These are phyloP conservation scores for Hortaea werneckii DNA, from an alignment of 2,329 filamentous ascomycete species.

Conservation along the genomic window DNA sequence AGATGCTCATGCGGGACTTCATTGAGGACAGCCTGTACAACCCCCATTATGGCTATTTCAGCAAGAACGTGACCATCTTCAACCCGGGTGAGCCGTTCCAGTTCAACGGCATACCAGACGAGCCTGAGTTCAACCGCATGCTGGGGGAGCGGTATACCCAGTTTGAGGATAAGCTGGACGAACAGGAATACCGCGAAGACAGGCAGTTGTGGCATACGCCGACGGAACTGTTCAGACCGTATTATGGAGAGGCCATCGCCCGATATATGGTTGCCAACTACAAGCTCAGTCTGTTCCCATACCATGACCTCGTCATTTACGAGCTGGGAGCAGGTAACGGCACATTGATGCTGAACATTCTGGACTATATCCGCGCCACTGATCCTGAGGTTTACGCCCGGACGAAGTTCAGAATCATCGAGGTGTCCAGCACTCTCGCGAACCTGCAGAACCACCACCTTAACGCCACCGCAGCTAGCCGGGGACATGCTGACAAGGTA, in stretches of 20 bases:
- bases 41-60: constrained; percentile 23
- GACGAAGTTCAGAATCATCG: constrained; percentile 90
- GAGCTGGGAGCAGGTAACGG: constrained; percentile 97
- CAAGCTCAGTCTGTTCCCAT: constrained; percentile 84
- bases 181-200: constrained; percentile 57
- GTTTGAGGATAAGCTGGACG: constrained; percentile 83
- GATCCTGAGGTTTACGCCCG: constrained; percentile 89
- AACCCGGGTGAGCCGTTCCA: constrained; percentile 83
- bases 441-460: constrained; percentile 65
- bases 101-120: constrained; percentile 71
- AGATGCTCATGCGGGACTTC: constrained; percentile 96
- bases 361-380: constrained; percentile 85
- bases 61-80: constrained; percentile 50
- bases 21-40: constrained; percentile 62
- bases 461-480: constrained; percentile 52
- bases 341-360: constrained; percentile 94
- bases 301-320: constrained; percentile 95
- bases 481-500: constrained; percentile 73
- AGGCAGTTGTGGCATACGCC: constrained; percentile 97
- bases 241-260: constrained; percentile 96
- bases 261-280: constrained; percentile 94
- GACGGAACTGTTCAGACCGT: constrained; percentile 90
- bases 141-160: constrained; percentile 72
- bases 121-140: constrained; percentile 69
- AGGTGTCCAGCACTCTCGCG: constrained; percentile 79